Base-by-base conservation (phyloP, 345 rosid species). In the Eutrema heterophyllum region DNA sequence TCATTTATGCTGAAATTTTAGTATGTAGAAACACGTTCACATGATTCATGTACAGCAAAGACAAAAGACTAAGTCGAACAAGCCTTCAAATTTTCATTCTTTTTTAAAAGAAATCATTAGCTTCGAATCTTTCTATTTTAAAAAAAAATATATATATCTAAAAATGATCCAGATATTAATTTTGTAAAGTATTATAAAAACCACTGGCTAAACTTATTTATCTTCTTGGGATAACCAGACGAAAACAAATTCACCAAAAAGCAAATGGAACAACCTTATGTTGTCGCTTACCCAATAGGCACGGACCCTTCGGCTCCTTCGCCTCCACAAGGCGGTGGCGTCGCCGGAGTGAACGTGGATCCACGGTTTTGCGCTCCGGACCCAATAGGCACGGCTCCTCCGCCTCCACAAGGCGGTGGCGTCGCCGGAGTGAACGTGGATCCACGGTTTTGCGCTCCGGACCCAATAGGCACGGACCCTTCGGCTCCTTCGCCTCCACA, bases 281-380 rank as follows among this genome's bases (percentile, higher is more conserved):
- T 3, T 41, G 71, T 71, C 49, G 80, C 80, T 9, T 77, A 77
- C 55, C 80, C 77, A 41, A 50, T 44, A 6, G 80, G 72, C 27
- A 41, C 33, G 10, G 76, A 41, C 0, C 62, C 80, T 4, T 64
- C 67, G 35, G 72, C 24, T 44, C 65, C 65, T 36, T 65, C 49
- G 13, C 57, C 71, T 46, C 67, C 60, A 14, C 76, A 65, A 12
- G 39, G 73, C 61, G 68, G 59, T 65, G 71, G 58, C 15, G 41
- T 54, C 0, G 65, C 40, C 27, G 78, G 73, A 67, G 70, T 50
- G 71, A 55, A 73, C 26, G 78, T 73, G 10, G 74, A 78, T 72
- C 82, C 80, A 21, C 72, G 62, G 62, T 83, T 30, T 52, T 81
- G 84, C 16, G 71, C 79, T 9, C 79, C 80, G 1, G 70, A 78